These are phyloP conservation scores for Berkeleyomyces rouxiae DNA, from an alignment of 2,329 filamentous ascomycete genomes.

Conservation along the genomic window DNA sequence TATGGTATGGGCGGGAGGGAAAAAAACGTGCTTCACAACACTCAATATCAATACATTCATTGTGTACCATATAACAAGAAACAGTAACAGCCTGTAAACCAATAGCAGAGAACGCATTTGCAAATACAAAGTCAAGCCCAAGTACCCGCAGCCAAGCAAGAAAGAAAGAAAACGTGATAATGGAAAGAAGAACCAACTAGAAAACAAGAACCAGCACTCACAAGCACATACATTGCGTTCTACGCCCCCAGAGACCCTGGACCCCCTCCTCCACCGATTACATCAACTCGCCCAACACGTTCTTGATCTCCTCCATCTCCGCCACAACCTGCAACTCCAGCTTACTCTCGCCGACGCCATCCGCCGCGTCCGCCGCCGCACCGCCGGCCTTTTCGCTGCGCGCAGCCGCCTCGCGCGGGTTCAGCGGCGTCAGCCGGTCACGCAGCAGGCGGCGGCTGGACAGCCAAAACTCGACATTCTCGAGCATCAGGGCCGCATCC, in stretches of 20 bases:
- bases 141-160: background rate
- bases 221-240: background rate
- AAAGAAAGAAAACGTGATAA: background rate
- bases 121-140: background rate
- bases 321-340: conserved; percentile 61
- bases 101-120: background rate
- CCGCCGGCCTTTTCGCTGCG: conserved; percentile 23
- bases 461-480: conserved; percentile 73
- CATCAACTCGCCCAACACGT: conserved; percentile 36
- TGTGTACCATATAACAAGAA: background rate
- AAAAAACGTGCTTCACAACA: background rate
- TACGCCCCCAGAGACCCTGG: background rate
- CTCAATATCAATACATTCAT: background rate
- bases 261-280: conserved; percentile 18
- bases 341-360: conserved; percentile 32
- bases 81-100: background rate
- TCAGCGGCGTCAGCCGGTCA: conserved; percentile 57
- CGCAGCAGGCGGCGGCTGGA: conserved; percentile 50
- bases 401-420: conserved; percentile 54
- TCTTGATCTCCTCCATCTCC: conserved; percentile 46
- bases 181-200: background rate
- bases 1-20: background rate
- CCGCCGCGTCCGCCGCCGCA: conserved; percentile 12
- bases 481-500: conserved; percentile 54
- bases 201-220: background rate